Evolutionary conservation across 2,329 filamentous ascomycete genomes (phyloP), one percentile per base, ranked within the genome.

Genomic region (Penicillium digitatum): DNA sequence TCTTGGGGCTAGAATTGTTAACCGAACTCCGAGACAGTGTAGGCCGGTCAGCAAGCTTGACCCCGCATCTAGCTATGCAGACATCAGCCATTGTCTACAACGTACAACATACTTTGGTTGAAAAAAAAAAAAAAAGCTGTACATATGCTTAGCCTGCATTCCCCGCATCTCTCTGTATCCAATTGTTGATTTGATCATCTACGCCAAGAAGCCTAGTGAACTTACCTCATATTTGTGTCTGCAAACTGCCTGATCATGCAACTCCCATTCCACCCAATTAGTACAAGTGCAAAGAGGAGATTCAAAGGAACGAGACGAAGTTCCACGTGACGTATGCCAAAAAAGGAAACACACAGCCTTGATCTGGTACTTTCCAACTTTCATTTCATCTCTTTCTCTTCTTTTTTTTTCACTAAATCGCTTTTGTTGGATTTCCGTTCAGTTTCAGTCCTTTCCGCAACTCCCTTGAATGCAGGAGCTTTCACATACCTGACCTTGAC

Each of bases 321-420:
- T 16, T 37, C 35, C 62, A 65, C 62, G 62, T 65, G 62, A 65
- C 55, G 11, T 35, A 22, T 57, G 58, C 59, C 61, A 45, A 38
- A 63, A 62, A 45, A 49, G 61, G 61, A 55, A 63, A 62, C 51
- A 53, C 48, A 27, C 26, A 48, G 43, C 44, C 51, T 52, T 42
- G 27, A 8, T 32, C 34, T 34, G 35, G 45, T 26, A 34, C 20
- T 47, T 45, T 47, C 27, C 27, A 31, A 18, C 5, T 22, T 38
- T 26, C 34, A 42, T 43, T 46, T 60, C 51, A 32, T 48, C 50
- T 39, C 32, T 32, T 38, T 54, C 29, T 24, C 46, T 24, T 49
- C 16, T 31, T 18, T 11, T 22, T 18, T 50, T 22, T 35, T 6
- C 8, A 5, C 31, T 35, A 32, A n/a, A 6, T 14, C 24, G n/a